Percentiles rank a stretch among this genome's conserved stretches.
phyloP scores from a whole-genome alignment of 73 alveolate genomes.

The Halteria grandinella region DNA sequence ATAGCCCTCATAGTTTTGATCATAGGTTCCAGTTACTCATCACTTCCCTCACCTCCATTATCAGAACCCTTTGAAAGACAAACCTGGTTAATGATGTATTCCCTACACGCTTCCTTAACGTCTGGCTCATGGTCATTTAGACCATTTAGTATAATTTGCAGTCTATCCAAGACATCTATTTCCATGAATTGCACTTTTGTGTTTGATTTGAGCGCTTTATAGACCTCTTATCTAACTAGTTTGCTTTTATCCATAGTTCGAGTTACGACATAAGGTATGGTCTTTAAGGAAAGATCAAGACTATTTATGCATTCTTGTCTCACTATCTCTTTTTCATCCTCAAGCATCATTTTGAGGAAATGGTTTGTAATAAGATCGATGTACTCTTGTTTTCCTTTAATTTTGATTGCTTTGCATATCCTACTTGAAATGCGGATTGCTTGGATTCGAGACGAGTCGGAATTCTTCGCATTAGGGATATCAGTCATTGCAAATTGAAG shows the following conservation, averaged over 20 bases:
- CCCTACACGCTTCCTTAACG: slow-evolving; percentile 24
- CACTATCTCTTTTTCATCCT: slow-evolving; percentile 1
- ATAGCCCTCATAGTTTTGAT: neutral
- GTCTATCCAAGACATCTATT: neutral
- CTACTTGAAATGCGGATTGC: slow-evolving; percentile 22
- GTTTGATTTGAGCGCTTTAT: neutral
- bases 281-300: neutral
- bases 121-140: slow-evolving; percentile 3
- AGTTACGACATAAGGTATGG: slow-evolving; percentile 11
- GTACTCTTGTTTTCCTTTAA: slow-evolving; percentile 6
- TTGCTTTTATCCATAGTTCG: slow-evolving; percentile 23
- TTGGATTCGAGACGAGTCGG: neutral
- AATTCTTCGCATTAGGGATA: neutral
- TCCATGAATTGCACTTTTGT: neutral
- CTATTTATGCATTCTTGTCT: neutral
- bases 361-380: slow-evolving; percentile 14
- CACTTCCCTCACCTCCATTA: neutral
- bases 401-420: slow-evolving; percentile 10
- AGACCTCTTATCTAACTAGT: slow-evolving; percentile 13
- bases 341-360: slow-evolving; percentile 25
- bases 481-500: slow-evolving; percentile 2
- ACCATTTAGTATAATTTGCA: slow-evolving; percentile 10
- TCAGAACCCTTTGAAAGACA: neutral
- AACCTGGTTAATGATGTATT: neutral
- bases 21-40: neutral